phyloP scores from a whole-genome alignment of 768 basidiomycete genomes.

The Pleurotus giganteus region DNA sequence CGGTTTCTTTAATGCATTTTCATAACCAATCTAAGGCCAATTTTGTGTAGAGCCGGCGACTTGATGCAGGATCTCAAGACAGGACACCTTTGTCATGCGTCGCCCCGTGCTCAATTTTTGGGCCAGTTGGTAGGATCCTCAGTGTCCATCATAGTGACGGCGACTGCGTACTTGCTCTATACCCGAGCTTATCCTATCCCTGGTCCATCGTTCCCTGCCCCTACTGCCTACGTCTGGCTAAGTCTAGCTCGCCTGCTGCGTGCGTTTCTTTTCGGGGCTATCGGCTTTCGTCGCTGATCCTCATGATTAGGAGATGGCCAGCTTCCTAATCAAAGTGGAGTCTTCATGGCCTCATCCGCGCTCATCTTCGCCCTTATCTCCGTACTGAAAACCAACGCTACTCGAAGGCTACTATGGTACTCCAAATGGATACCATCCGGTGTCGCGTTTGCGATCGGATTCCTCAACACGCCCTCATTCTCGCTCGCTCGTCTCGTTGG shows the following conservation, averaged over 20 bases:
- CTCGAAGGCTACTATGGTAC: constrained; percentile 45
- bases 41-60: constrained; percentile 74
- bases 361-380: constrained; percentile 68
- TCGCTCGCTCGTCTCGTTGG: constrained; percentile 89
- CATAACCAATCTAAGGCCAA: constrained; percentile 1
- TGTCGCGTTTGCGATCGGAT: constrained; percentile 93
- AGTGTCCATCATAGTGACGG: constrained; percentile 85
- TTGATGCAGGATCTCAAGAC: constrained; percentile 99
- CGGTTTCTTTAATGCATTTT: constrained; percentile 18
- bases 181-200: constrained; percentile 86
- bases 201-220: constrained; percentile 93
- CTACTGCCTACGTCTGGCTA: constrained; percentile 93
- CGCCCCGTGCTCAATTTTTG: constrained; percentile 91
- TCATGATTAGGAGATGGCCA: constrained; percentile 65
- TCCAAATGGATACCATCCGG: constrained; percentile 89
- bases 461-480: constrained; percentile 94
- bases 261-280: constrained; percentile 32
- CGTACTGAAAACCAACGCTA: constrained; percentile 59
- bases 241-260: constrained; percentile 73
- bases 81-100: constrained; percentile 88
- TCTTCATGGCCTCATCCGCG: constrained; percentile 82
- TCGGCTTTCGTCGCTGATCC: constrained; percentile 8
- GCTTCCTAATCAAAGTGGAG: constrained; percentile 70
- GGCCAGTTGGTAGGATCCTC: constrained; percentile 90
- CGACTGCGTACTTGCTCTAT: constrained; percentile 86